Evolutionary conservation across 75 land plant genomes (phyloP).

Genomic region (Sequoiadendron giganteum): DNA sequence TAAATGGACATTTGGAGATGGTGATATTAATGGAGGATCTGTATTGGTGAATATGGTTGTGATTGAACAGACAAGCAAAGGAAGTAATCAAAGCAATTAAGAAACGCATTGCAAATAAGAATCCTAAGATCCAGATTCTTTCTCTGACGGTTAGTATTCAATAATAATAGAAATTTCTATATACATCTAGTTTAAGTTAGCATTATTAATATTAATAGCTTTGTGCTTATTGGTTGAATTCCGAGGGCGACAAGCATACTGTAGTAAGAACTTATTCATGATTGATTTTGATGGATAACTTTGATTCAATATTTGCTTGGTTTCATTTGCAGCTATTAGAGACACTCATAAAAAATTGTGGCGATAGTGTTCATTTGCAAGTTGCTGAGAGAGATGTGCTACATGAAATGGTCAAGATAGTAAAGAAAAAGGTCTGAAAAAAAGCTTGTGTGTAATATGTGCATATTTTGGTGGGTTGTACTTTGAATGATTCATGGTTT

Average conservation of each 20-base stretch:
- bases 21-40: background rate
- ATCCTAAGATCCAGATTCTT: constrained; percentile 52
- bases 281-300: background rate
- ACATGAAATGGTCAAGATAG: constrained; percentile 75
- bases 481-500: background rate
- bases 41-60: background rate
- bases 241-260: too few species aligned
- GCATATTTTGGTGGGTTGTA: background rate
- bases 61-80: constrained; percentile 51
- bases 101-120: constrained; percentile 46
- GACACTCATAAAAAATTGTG: constrained; percentile 73
- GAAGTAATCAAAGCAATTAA: constrained; percentile 55
- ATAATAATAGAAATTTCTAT: background rate
- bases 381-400: constrained; percentile 62
- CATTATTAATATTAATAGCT: background rate
- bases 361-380: constrained; percentile 65
- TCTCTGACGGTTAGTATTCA: constrained; percentile 41
- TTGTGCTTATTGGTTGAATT: background rate
- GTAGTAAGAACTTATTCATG: background rate
- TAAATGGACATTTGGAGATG: background rate
- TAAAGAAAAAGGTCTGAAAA: constrained; percentile 32
- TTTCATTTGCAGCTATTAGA: constrained; percentile 50
- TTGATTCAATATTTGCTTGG: background rate
- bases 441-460: background rate
- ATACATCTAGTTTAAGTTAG: background rate